A percentile compares a stretch with the other conserved stretches of the same genome.
phyloP scores from a whole-genome alignment of 1,139 yeast genomes.

The Candida sanyaensis region DNA sequence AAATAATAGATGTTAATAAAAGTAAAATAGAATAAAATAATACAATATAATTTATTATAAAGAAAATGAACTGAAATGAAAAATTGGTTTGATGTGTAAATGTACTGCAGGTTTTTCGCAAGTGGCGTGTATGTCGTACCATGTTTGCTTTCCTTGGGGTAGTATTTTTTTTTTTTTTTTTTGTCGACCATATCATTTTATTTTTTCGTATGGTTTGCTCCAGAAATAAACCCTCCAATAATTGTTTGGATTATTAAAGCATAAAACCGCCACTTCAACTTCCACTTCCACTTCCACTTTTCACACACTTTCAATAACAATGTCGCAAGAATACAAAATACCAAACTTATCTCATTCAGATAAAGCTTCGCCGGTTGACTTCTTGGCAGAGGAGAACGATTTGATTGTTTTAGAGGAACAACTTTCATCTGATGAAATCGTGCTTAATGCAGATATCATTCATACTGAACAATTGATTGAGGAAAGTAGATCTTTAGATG shows the following conservation, averaged over 20 bases:
- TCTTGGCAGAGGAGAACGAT: constrained; percentile 17
- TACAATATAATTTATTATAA: too few relatives aligned
- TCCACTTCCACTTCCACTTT: too few relatives aligned
- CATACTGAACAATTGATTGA: constrained; percentile 24
- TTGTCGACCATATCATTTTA: background rate
- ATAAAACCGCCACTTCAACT: too few relatives aligned
- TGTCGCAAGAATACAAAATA: constrained; percentile 4
- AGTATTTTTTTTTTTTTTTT: too few relatives aligned
- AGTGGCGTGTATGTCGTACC: too few relatives aligned
- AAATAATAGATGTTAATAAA: background rate
- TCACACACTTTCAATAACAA: background rate
- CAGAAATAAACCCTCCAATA: too few relatives aligned
- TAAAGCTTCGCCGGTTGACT: constrained; percentile 8
- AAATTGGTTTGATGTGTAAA: too few relatives aligned
- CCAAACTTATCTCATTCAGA: background rate
- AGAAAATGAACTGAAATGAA: too few relatives aligned
- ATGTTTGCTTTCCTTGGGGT: too few relatives aligned
- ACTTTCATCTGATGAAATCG: constrained; percentile 65
- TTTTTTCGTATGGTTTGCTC: background rate
- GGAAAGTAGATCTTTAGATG: constrained; percentile 19
- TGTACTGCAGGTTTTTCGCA: too few relatives aligned
- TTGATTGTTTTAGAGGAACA: constrained; percentile 66
- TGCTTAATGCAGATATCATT: constrained; percentile 26
- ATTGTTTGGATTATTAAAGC: too few relatives aligned
- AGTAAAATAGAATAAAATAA: too few relatives aligned